Conservation (phyloP, 2,329 filamentous ascomycete genomes). For the Aspergillus sclerotialis region DNA sequence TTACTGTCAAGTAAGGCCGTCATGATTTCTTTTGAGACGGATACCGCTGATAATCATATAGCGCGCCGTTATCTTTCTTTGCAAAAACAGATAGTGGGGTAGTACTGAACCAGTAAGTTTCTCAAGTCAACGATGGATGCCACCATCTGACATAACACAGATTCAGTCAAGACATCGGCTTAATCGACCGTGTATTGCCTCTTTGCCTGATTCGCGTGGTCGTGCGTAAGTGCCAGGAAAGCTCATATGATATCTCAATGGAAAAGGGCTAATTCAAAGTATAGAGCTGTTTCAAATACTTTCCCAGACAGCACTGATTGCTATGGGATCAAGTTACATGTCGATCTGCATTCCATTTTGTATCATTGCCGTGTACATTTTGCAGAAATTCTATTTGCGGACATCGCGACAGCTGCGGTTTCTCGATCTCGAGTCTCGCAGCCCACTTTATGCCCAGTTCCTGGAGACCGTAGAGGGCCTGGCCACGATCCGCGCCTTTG, state of each 20-base stretch:
- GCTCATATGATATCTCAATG: no score
- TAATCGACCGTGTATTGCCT: conserved; percentile 18
- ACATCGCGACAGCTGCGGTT: conserved; percentile 44
- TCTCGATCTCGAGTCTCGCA: conserved; percentile 47
- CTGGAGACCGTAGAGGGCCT: conserved; percentile 44
- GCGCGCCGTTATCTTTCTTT: no score
- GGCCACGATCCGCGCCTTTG: conserved; percentile 44
- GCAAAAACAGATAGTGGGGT: no score
- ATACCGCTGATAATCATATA: no score
- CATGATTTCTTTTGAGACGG: no score
- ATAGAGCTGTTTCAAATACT: no score
- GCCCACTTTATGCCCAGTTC: conserved; percentile 46
- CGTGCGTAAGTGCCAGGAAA: neutral
- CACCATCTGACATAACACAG: conserved; percentile 6
- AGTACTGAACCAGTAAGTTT: no score
- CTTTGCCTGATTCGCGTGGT: neutral
- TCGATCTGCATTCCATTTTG: conserved; percentile 31
- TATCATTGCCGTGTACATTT: conserved; percentile 36
- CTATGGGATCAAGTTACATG: conserved; percentile 27
- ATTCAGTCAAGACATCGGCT: conserved; percentile 23
- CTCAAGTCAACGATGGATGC: neutral
- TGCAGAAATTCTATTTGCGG: conserved; percentile 35
- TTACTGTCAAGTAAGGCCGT: no score
- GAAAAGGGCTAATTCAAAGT: no score
- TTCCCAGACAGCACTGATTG: no score